These are phyloP conservation scores for Tuber calosporum DNA, from an alignment of 495 filamentous ascomycete genomes.

Conservation along the genomic window DNA sequence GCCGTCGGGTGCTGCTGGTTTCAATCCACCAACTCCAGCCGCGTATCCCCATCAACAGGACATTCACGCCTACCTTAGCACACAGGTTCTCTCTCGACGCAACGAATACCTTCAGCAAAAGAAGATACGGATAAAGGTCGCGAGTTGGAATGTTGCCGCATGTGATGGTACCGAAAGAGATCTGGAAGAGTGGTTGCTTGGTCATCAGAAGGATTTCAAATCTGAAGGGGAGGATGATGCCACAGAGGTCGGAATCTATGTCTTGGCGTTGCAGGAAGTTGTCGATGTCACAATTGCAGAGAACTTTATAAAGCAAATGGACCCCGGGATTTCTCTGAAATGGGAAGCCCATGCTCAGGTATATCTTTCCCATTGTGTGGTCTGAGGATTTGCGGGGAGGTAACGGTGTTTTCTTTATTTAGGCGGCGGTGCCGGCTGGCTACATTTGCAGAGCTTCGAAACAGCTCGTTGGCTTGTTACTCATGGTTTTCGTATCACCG, in stretches of 20 bases:
- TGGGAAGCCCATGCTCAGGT: slow-evolving; percentile 56
- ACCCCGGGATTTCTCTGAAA: slow-evolving; percentile 59
- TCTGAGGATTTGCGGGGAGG: slow-evolving; percentile 12
- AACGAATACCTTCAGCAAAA: slow-evolving; percentile 67
- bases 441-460: slow-evolving; percentile 71
- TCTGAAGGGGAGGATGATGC: slow-evolving; percentile 45
- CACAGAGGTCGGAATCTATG: slow-evolving; percentile 77
- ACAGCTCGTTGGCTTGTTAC: slow-evolving; percentile 75
- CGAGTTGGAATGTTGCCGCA: slow-evolving; percentile 90
- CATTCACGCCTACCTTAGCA: slow-evolving; percentile 46
- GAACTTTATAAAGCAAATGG: slow-evolving; percentile 57
- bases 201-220: slow-evolving; percentile 45
- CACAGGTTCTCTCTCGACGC: slow-evolving; percentile 57
- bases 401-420: slow-evolving; percentile 42
- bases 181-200: slow-evolving; percentile 43
- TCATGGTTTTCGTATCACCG: slow-evolving; percentile 80
- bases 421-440: slow-evolving; percentile 63
- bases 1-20: neutral
- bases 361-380: slow-evolving; percentile 4
- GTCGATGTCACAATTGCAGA: slow-evolving; percentile 68
- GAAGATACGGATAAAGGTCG: slow-evolving; percentile 73
- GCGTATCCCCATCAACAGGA: slow-evolving; percentile 25
- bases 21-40: slow-evolving; percentile 13
- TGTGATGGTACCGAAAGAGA: slow-evolving; percentile 35
- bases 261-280: slow-evolving; percentile 83